Percentiles rank a stretch among this genome's conserved stretches.
Evolutionary conservation across 306 rosid genomes (phyloP).

Genomic region (Cucurbita moschata): DNA sequence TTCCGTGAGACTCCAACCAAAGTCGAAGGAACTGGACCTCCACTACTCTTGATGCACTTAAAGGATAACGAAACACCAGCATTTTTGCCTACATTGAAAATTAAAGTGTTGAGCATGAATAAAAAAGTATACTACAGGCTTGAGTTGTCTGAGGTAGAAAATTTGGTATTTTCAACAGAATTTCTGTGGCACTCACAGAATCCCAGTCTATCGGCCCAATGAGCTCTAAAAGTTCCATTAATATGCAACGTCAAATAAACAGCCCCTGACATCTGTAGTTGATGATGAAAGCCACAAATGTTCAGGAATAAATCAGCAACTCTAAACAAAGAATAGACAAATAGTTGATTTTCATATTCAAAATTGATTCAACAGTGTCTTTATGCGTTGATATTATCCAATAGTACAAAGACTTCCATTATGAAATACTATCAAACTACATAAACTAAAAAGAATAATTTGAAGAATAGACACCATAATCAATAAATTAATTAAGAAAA

Average conservation of each 20-base stretch:
- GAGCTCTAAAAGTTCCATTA: conserved; percentile 87
- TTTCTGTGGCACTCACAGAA: conserved; percentile 40
- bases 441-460: neutral
- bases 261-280: conserved; percentile 43
- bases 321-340: neutral
- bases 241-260: conserved; percentile 56
- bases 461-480: neutral
- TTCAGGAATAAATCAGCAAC: neutral
- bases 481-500: conserved; percentile 6
- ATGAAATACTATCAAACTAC: neutral
- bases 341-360: neutral
- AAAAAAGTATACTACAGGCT: conserved; percentile 3
- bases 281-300: conserved; percentile 22
- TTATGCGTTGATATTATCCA: neutral
- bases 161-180: conserved; percentile 3
- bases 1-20: conserved; percentile 62
- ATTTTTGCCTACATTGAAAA: conserved; percentile 35
- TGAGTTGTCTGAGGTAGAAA: conserved; percentile 1
- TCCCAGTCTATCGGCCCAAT: conserved; percentile 79
- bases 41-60: conserved; percentile 60
- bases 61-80: conserved; percentile 75
- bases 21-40: conserved; percentile 71
- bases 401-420: neutral
- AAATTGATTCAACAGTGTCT: neutral
- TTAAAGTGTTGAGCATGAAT: conserved; percentile 10